A percentile compares a stretch with the other conserved stretches of the same genome.
Evolutionary conservation across 2,329 filamentous ascomycete species (phyloP).

Genomic region (Colletotrichum siamense): DNA sequence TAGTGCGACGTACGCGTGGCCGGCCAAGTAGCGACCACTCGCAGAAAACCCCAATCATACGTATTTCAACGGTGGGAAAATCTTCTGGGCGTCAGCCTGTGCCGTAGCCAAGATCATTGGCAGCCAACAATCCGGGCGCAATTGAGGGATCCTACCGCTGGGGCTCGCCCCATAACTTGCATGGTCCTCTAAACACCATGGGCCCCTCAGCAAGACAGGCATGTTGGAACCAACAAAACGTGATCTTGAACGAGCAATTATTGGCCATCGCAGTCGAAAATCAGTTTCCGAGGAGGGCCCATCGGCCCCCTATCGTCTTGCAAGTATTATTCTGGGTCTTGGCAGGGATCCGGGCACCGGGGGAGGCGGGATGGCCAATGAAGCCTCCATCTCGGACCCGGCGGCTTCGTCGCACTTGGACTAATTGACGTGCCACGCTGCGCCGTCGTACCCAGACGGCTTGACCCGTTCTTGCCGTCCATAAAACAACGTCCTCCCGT

Average conservation of each 20-base stretch:
- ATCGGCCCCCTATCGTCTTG: background rate
- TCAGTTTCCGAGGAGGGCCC: background rate
- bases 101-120: background rate
- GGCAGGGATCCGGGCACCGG: slow-evolving; percentile 1
- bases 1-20: background rate
- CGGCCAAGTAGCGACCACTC: background rate
- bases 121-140: background rate
- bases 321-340: background rate
- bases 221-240: background rate
- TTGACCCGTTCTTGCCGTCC: background rate
- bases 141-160: background rate
- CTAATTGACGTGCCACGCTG: background rate
- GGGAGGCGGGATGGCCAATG: background rate
- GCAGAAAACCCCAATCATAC: fast-evolving
- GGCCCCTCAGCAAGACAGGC: background rate
- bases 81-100: background rate
- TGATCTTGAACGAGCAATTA: background rate
- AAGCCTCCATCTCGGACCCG: slow-evolving; percentile 3
- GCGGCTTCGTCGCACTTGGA: background rate
- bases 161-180: background rate
- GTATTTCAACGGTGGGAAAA: background rate
- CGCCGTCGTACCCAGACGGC: background rate
- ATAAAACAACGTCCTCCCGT: background rate
- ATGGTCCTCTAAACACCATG: background rate
- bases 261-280: background rate